Base-by-base conservation (phyloP, 345 rosid genomes). In the Barbarea vulgaris region DNA sequence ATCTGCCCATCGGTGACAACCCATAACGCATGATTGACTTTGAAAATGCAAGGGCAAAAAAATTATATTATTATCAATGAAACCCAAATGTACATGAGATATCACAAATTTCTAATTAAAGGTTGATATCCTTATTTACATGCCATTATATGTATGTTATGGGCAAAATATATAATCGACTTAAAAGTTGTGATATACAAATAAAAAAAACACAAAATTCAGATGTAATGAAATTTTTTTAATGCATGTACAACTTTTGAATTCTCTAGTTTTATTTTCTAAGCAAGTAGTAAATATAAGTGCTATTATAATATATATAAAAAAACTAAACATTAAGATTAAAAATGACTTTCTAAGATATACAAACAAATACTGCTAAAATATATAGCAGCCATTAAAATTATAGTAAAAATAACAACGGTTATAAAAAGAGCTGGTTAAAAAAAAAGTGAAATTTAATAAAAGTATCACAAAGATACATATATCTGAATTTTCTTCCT, bases 1-100 rank as follows among this genome's bases (percentile, higher is more conserved):
- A 42, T 42, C 47, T 53, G 37, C 36, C 14, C 22, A 37, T 11
- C 44, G 30, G 5, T 54, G 77, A 42, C 64, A 63, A 73, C 64
- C 64, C 70, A 53, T 30, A 63, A 53, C 36, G 36, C 64, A 64
- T 73, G 21, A 64, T 53, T 7, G 55, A 39, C 36, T 64, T 28
- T 14, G 55, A 55, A 61, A 18, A 61, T 36, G 39, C 36, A 60
- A n/a, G 15, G 18, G 51, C 28, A 50, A 17, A 60, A 13, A 4
- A 12, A 36, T 24, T 22, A 21, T 61, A 59, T 3, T 47, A 21
- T 59, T 47, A 51, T 70, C 37, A 7, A 14, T 4, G 48, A 44
- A 44, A 44, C 48, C 48, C 42, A 17, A 21, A 67, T 7, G 14
- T 21, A 50, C 9, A 6, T 44, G 19, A 44, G 9, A 44, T 14